A percentile compares a stretch with the other conserved stretches of the same genome.
Evolutionary conservation across 1,284 basidiomycete species (phyloP).

Genomic region (Agroathelia rolfsii): DNA sequence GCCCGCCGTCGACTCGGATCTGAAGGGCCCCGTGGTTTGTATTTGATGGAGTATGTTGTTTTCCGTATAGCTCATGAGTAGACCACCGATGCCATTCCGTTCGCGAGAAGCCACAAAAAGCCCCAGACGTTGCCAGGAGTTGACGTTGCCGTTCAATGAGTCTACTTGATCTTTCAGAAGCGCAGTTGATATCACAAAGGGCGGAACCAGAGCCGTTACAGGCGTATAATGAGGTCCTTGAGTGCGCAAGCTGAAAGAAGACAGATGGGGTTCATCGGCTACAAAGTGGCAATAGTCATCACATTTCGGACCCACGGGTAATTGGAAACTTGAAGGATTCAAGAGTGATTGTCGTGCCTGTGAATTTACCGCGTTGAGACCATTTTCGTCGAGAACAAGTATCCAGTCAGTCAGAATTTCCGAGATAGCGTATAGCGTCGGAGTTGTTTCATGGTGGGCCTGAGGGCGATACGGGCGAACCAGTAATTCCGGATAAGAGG

Average conservation of each 20-base stretch:
- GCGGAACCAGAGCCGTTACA: constrained; percentile 47
- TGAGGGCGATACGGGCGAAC: neutral
- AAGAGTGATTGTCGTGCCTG: constrained; percentile 26
- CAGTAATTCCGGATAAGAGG: neutral
- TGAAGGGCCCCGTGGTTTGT: no score
- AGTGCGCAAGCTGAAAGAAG: constrained; percentile 25
- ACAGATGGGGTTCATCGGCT: constrained; percentile 19
- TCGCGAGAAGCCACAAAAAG: no score
- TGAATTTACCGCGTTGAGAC: constrained; percentile 22
- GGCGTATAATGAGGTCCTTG: no score
- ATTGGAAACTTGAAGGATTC: constrained; percentile 21
- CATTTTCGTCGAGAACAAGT: constrained; percentile 39
- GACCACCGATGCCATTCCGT: no score
- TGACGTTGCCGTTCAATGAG: no score
- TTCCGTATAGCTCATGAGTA: constrained; percentile 8
- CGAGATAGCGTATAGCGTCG: constrained; percentile 22
- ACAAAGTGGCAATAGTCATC: constrained; percentile 18
- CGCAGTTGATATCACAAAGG: constrained; percentile 36
- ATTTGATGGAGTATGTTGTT: constrained; percentile 20
- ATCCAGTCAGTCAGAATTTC: constrained; percentile 36
- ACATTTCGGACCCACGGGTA: constrained; percentile 34
- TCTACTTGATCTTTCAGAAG: no score
- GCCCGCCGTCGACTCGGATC: neutral
- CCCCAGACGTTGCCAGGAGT: no score
- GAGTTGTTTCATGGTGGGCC: neutral